These are phyloP conservation scores for Climacium dendroides DNA, from an alignment of 225 moss, liverwort and hornwort genomes.

Conservation along the genomic window DNA sequence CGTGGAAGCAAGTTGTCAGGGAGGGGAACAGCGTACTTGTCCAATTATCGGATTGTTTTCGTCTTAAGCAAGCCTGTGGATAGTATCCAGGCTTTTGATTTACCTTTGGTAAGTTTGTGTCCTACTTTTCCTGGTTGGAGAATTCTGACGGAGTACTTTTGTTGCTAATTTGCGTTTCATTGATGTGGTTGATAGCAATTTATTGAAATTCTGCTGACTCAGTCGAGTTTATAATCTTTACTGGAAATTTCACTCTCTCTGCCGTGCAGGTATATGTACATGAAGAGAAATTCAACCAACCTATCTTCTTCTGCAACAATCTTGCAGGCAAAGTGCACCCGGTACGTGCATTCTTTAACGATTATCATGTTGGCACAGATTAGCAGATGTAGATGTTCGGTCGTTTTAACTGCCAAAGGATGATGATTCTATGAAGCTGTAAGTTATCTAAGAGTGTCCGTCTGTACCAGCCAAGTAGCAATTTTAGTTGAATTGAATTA, in stretches of 20 bases:
- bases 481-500: no score
- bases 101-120: slow-evolving; percentile 54
- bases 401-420: not conserved
- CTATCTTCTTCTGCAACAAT: slow-evolving; percentile 96
- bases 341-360: slow-evolving; percentile 22
- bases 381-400: not conserved
- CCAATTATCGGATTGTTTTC: slow-evolving; percentile 82
- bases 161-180: not conserved
- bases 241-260: not conserved
- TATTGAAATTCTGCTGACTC: not conserved
- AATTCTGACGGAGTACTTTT: not conserved
- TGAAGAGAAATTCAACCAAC: slow-evolving; percentile 90
- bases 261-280: slow-evolving; percentile 75
- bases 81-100: slow-evolving; percentile 61
- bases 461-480: not conserved
- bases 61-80: slow-evolving; percentile 62
- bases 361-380: not conserved
- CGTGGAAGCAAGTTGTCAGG: slow-evolving; percentile 70
- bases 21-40: slow-evolving; percentile 65
- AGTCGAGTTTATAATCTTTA: not conserved
- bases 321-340: slow-evolving; percentile 96
- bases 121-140: not conserved
- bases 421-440: not conserved
- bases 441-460: not conserved
- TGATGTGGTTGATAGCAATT: not conserved